These are phyloP conservation scores for Trichosporon sp. DNA, from an alignment of 1,284 basidiomycete genomes.

Conservation along the genomic window DNA sequence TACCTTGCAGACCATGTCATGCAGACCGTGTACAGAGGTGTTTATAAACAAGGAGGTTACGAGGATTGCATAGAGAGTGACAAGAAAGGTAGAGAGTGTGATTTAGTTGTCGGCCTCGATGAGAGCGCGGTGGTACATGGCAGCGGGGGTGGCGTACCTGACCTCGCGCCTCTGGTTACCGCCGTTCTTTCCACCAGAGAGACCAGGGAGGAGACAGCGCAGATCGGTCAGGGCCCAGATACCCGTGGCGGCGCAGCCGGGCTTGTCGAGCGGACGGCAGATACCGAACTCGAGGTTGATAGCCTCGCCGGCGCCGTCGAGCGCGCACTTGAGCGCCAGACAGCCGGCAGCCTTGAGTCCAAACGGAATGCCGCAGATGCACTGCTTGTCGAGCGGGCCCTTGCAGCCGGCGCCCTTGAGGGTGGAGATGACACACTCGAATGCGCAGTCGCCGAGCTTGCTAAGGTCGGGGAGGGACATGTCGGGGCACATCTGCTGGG, in stretches of 20 bases:
- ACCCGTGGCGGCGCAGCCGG: constrained; percentile 19
- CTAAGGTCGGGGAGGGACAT: constrained; percentile 21
- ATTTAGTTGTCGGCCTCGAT: not conserved
- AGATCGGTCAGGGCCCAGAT: constrained; percentile 21
- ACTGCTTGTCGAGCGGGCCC: constrained; percentile 22
- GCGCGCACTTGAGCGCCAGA: constrained; percentile 15
- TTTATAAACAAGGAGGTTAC: not conserved
- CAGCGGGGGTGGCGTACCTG: constrained; percentile 6
- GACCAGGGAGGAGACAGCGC: constrained; percentile 7
- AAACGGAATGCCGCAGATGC: constrained; percentile 21
- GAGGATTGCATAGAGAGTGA: not conserved
- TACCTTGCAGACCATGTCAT: not conserved
- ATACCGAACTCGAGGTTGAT: constrained; percentile 22
- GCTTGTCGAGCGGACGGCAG: constrained; percentile 4
- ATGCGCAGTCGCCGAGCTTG: constrained; percentile 6
- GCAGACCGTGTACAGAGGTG: not conserved
- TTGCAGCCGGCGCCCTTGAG: constrained; percentile 7
- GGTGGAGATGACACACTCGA: constrained; percentile 21
- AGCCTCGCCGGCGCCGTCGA: not conserved
- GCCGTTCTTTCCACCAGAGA: not conserved
- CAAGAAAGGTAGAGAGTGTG: not conserved
- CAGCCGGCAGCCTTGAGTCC: constrained; percentile 1
- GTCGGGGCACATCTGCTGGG: constrained; percentile 20
- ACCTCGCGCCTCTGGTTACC: not conserved
- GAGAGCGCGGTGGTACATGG: not conserved